Percentiles rank a stretch among this genome's conserved stretches.
phyloP scores from a whole-genome alignment of 257 asterid genomes.

The Gentiana straminea region DNA sequence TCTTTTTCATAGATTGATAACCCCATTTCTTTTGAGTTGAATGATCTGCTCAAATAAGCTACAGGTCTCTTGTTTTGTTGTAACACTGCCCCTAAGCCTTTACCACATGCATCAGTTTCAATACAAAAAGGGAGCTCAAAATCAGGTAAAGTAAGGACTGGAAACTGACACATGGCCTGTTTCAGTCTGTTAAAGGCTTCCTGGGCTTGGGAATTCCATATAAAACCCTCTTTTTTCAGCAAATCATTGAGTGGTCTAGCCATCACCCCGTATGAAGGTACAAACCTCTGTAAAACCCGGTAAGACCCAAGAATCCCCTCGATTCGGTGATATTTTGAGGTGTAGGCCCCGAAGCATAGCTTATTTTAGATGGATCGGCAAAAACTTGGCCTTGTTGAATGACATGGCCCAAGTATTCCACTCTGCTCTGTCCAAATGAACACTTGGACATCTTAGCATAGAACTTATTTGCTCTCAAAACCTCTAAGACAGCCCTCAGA shows the following conservation, averaged over 20 bases:
- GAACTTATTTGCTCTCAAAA: too few species aligned
- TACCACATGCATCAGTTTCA: too few species aligned
- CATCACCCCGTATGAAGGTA: neutral
- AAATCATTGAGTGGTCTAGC: neutral
- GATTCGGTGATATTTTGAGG: too few species aligned
- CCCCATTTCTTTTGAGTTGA: neutral
- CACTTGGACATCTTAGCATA: too few species aligned
- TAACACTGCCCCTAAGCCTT: neutral
- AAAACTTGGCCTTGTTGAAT: too few species aligned
- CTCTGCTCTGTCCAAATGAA: too few species aligned
- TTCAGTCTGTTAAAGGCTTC: neutral
- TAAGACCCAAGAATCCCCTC: neutral
- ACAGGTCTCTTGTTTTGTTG: neutral
- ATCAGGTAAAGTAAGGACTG: neutral
- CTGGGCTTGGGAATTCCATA: neutral
- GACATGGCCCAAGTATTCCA: too few species aligned
- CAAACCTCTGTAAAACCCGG: neutral
- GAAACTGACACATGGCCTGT: neutral
- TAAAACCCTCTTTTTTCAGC: neutral
- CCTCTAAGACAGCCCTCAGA: too few species aligned
- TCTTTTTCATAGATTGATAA: constrained; percentile 2
- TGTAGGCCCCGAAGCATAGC: too few species aligned
- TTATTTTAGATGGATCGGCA: too few species aligned
- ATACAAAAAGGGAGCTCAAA: too few species aligned
- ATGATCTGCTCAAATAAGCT: neutral